Conservation (phyloP, 768 basidiomycete species). For the Phaeotremella fagi region DNA sequence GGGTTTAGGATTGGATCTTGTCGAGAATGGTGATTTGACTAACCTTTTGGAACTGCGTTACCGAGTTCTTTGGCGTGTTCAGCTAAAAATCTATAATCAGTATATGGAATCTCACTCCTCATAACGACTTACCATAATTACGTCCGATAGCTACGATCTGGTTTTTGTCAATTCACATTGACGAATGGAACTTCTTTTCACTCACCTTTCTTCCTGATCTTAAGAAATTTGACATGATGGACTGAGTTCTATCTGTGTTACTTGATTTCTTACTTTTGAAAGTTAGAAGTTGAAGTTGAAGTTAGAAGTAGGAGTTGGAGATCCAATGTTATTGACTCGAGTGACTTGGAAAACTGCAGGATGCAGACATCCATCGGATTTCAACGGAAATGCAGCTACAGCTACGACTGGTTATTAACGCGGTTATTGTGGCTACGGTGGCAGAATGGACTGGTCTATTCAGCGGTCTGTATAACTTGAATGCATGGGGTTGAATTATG, state of each 20-base stretch:
- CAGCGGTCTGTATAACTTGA: too few relatives aligned
- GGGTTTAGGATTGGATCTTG: neutral
- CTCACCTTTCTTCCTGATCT: slow-evolving; percentile 38
- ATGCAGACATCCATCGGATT: too few relatives aligned
- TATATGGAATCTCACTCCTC: neutral
- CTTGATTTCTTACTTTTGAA: neutral
- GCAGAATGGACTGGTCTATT: too few relatives aligned
- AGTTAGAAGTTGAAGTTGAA: too few relatives aligned
- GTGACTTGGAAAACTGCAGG: too few relatives aligned
- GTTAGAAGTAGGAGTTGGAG: too few relatives aligned
- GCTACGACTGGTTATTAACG: too few relatives aligned
- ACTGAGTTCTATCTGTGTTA: neutral
- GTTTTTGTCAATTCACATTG: neutral
- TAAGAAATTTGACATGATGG: slow-evolving; percentile 36
- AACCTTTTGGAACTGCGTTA: slow-evolving; percentile 69
- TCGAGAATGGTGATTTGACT: neutral
- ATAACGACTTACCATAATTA: slow-evolving; percentile 60
- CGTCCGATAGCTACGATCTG: slow-evolving; percentile 88
- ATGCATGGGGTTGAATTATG: too few relatives aligned
- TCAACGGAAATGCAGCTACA: too few relatives aligned
- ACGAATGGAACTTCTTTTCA: neutral
- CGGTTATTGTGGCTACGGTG: too few relatives aligned
- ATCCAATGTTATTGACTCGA: too few relatives aligned
- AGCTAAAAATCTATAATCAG: slow-evolving; percentile 1
- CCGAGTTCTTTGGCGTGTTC: slow-evolving; percentile 88